Evolutionary conservation across 108 stramenopile species (phyloP), one percentile per base, ranked within the genome.

Genomic region (Cylindrotheca fusiformis): DNA sequence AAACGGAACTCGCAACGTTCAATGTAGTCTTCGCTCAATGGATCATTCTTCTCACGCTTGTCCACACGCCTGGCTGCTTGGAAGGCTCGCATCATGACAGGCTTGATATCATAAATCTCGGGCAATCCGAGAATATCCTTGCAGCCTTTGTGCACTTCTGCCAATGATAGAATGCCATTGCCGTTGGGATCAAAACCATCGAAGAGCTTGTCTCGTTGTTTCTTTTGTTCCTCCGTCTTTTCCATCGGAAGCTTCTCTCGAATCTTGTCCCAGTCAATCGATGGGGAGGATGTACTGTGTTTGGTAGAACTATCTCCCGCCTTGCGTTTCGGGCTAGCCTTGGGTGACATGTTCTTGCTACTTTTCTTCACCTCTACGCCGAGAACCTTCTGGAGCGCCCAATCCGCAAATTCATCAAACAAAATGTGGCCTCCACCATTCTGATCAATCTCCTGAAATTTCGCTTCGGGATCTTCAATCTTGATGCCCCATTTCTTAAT

Each of bases 391-490:
- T 66, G 24, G 46, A 66, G 26, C 8, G 65, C 58, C 75, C 75
- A 76, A 48, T 59, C 60, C 4, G 68, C 70, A 50, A 76, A 76
- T 32, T 76, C 75, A 49, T 64, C 68, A 65, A 76, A 76, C 23
- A 76, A 58, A 44, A 76, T 24, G 20, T 69, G 54, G n/a, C 75
- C 75, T 23, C 75, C 75, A 19, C 58, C 57, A 53, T 76, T 68
- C 26, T 62, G 19, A 54, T 76, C 75, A 30, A 76, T 76, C 30
- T 64, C 63, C 4, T 28, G 51, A 52, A 68, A 76, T 3, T 27
- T 55, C 21, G 52, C 56, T 2, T 65, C 60, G 23, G 75, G 50
- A 32, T 76, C 63, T 0, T 52, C 66, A 20, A 65, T 49, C 0
- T 45, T 29, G 18, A 72, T 25, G 24, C 71, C 71, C 44, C 25